Percentiles rank a stretch among this genome's conserved stretches.
Evolutionary conservation across 1,139 yeast genomes (phyloP).

Genomic region (Debaryomycetaceae sp.): DNA sequence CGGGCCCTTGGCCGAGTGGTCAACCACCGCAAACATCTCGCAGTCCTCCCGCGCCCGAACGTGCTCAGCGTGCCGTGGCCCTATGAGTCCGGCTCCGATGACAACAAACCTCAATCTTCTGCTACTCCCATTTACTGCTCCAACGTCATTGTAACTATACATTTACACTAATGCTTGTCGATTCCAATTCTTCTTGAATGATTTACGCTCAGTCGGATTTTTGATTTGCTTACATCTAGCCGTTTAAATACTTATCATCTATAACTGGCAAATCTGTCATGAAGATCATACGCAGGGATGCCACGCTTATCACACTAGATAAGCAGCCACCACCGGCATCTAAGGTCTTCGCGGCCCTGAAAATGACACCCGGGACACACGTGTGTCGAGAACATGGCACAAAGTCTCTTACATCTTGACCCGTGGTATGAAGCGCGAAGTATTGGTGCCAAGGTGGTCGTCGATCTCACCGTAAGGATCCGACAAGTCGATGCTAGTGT

Average conservation of each 20-base stretch:
- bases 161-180: not conserved
- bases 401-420: not conserved
- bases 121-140: not conserved
- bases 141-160: not conserved
- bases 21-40: slow-evolving; percentile 33
- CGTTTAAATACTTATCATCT: too few relatives aligned
- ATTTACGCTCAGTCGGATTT: too few relatives aligned
- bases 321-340: not conserved
- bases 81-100: slow-evolving; percentile 29
- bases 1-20: slow-evolving; percentile 40
- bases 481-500: not conserved
- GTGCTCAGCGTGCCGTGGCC: slow-evolving; percentile 29
- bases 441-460: not conserved
- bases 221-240: too few relatives aligned
- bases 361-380: not conserved
- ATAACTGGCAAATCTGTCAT: too few relatives aligned
- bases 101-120: slow-evolving; percentile 10
- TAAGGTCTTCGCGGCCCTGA: not conserved
- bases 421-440: not conserved
- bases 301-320: not conserved
- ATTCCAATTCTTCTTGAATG: too few relatives aligned
- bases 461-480: not conserved
- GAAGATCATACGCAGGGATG: too few relatives aligned
- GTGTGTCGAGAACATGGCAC: not conserved
- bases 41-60: slow-evolving; percentile 21